Conservation (phyloP, 169 alveolate species). For the Condylostoma magnum region DNA sequence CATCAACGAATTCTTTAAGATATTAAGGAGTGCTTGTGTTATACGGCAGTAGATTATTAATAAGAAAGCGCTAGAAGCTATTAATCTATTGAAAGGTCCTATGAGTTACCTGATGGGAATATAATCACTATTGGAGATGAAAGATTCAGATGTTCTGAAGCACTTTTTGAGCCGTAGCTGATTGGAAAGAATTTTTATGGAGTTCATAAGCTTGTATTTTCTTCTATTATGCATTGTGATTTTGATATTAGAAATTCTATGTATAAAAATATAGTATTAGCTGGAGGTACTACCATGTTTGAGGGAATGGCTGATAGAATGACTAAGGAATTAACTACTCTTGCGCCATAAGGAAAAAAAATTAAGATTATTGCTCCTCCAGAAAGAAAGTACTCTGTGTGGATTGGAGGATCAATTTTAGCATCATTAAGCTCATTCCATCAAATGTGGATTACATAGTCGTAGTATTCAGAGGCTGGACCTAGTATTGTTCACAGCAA, state of each 20-base stretch:
- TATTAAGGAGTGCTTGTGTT: slow-evolving; percentile 79
- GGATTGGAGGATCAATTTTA: slow-evolving; percentile 99
- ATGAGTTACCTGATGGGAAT: slow-evolving; percentile 81
- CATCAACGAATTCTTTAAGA: slow-evolving; percentile 71
- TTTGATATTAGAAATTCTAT: slow-evolving; percentile 77
- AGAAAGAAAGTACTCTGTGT: slow-evolving; percentile 96
- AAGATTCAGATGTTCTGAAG: slow-evolving; percentile 85
- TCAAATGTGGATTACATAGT: slow-evolving; percentile 98
- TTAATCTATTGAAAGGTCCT: slow-evolving; percentile 48
- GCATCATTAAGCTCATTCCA: slow-evolving; percentile 96
- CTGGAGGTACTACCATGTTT: slow-evolving; percentile 88
- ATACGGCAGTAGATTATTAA: slow-evolving; percentile 32
- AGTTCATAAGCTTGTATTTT: slow-evolving; percentile 64
- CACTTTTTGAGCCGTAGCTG: slow-evolving; percentile 74
- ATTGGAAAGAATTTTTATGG: slow-evolving; percentile 76
- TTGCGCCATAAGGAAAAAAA: slow-evolving; percentile 59
- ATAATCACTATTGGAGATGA: slow-evolving; percentile 67
- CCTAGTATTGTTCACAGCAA: slow-evolving; percentile 98
- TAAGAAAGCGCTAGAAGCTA: slow-evolving; percentile 34
- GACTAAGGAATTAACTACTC: slow-evolving; percentile 70
- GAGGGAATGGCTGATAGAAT: slow-evolving; percentile 83
- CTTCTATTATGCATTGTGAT: slow-evolving; percentile 77
- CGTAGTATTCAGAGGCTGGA: slow-evolving; percentile 98
- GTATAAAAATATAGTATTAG: slow-evolving; percentile 68
- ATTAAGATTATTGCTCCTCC: slow-evolving; percentile 95